phyloP scores from a whole-genome alignment of 148 eudicot species.

The Chenopodium formosanum region DNA sequence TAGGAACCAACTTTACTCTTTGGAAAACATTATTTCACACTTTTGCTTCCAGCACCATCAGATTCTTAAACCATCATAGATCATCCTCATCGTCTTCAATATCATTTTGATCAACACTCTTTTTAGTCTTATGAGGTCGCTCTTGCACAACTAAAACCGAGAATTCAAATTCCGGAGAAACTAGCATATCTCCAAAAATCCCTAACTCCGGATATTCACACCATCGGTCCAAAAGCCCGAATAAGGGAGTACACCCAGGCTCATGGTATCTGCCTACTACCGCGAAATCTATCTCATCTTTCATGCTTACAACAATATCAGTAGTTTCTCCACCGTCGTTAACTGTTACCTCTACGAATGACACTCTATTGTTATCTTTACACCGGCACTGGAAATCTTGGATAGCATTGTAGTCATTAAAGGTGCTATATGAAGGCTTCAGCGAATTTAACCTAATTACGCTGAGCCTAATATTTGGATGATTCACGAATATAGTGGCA shows the following conservation, averaged over 20 bases:
- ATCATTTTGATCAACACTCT: background rate
- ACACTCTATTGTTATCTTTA: background rate
- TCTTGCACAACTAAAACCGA: background rate
- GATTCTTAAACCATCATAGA: too few species aligned
- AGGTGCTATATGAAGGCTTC: background rate
- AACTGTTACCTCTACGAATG: background rate
- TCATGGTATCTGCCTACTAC: background rate
- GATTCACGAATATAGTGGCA: background rate
- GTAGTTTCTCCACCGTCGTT: background rate
- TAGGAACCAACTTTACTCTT: too few species aligned
- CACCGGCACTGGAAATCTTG: background rate
- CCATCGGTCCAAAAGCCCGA: background rate
- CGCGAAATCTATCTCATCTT: background rate
- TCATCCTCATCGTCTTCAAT: background rate
- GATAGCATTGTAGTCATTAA: background rate
- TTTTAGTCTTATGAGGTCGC: background rate
- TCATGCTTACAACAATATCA: background rate
- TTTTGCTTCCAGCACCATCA: background rate
- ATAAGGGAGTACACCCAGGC: background rate
- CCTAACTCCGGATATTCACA: background rate
- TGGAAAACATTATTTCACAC: too few species aligned
- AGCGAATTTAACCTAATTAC: background rate
- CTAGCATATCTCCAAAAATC: background rate
- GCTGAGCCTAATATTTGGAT: background rate
- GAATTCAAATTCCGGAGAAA: background rate